Conservation (phyloP, 2,329 filamentous ascomycete species). For the Alternaria dauci region DNA sequence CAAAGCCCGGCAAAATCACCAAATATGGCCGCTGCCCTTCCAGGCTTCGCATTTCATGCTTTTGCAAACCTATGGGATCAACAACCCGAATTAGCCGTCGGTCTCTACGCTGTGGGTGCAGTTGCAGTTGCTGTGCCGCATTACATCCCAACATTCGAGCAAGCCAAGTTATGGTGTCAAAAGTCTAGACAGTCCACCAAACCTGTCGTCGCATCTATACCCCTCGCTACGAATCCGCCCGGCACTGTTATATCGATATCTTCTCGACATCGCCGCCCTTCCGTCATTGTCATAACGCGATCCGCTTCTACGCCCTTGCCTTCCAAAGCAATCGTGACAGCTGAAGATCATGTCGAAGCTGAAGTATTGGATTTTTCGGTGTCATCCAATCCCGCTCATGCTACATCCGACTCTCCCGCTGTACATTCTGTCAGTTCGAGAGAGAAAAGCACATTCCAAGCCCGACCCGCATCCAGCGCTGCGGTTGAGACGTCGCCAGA, state of each 20-base stretch:
- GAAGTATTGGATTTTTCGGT: neutral
- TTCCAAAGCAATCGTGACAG: neutral
- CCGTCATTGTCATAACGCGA: neutral
- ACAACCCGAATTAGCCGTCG: neutral
- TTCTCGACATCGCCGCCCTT: neutral
- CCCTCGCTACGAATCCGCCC: neutral
- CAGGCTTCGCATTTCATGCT: neutral
- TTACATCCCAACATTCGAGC: conserved; percentile 1
- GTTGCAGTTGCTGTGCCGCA: neutral
- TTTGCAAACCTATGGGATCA: neutral
- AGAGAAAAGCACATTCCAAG: neutral
- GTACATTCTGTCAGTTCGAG: neutral
- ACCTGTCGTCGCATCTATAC: neutral
- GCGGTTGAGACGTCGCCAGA: neutral
- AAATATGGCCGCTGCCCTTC: neutral
- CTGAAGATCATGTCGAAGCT: neutral
- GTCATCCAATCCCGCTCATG: neutral
- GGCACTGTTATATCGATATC: neutral
- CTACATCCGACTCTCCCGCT: neutral
- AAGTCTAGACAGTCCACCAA: neutral
- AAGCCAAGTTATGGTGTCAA: conserved; percentile 5
- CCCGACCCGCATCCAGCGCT: neutral
- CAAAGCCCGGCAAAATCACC: neutral
- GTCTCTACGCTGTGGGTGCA: conserved; percentile 1
- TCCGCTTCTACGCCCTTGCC: neutral